These are phyloP conservation scores for Cicer arietinum DNA, from an alignment of 306 rosid species.

Conservation along the genomic window DNA sequence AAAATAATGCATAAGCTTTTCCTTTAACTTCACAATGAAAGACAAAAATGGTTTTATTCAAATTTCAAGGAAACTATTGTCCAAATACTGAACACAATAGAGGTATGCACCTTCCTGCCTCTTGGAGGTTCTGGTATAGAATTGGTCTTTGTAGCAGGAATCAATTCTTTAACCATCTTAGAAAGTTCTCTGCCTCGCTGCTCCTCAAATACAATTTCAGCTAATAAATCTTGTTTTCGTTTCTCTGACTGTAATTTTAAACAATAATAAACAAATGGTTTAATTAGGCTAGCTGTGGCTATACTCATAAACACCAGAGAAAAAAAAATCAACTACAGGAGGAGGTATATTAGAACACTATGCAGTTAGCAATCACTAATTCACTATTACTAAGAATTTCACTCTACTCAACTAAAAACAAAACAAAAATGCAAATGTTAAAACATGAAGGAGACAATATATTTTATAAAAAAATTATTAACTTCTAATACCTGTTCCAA, in stretches of 20 bases:
- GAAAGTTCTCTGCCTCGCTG: slow-evolving; percentile 82
- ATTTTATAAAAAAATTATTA: background rate
- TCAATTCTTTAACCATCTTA: slow-evolving; percentile 64
- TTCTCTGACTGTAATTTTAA: slow-evolving; percentile 73
- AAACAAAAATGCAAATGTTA: background rate
- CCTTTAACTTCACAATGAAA: slow-evolving; percentile 26
- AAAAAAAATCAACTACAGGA: slow-evolving; percentile 16
- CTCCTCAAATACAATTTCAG: slow-evolving; percentile 78
- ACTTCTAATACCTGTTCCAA: slow-evolving; percentile 71
- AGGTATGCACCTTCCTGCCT: slow-evolving; percentile 66
- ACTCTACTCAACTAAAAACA: background rate
- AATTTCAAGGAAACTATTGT: slow-evolving; percentile 29
- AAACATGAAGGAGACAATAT: background rate
- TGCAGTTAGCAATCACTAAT: background rate
- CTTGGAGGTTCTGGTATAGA: slow-evolving; percentile 56
- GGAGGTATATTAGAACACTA: background rate
- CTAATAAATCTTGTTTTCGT: slow-evolving; percentile 80
- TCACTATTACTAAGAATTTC: background rate
- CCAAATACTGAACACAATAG: slow-evolving; percentile 32
- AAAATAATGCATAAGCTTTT: slow-evolving; percentile 28
- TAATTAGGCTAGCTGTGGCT: slow-evolving; percentile 4
- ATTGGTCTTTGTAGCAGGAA: slow-evolving; percentile 61
- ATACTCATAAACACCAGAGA: background rate
- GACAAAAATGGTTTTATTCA: background rate
- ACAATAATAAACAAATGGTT: background rate